Base-by-base conservation (phyloP, 2,329 filamentous ascomycete genomes). In the Colletotrichum nymphaeae region DNA sequence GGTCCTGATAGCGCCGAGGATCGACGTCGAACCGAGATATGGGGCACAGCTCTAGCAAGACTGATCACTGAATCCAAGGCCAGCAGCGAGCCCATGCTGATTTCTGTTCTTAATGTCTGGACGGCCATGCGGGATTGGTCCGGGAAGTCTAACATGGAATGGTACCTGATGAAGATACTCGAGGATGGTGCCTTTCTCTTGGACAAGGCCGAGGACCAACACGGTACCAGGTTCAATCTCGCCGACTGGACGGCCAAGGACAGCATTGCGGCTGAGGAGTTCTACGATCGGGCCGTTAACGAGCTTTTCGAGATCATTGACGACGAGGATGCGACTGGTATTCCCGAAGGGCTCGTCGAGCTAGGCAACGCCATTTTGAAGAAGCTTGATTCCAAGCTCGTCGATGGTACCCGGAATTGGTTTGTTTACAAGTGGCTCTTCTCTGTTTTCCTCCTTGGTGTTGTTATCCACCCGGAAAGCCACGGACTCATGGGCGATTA, bases 341-440 rank as follows among this genome's bases (percentile, higher is more conserved):
- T 98, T 76, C 97, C 97, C 3, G 92, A 94, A 78, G 94, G 94
- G 69, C 92, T 97, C 24, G 85, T 98, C 79, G 93, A 95, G 79
- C 90, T 99, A 76, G 94, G 94, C 76, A 94, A 93, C 81, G 94
- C 95, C 75, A 94, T 98, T 73, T 85, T 98, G 57, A 88, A 89
- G 72, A 95, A 95, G 78, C 86, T 98, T 73, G 92, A 94, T 76
- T 88, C 88, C 76, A 92, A 93, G 76, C 90, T 90, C 76, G 91
- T 94, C 74, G 92, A 93, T 76, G 91, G 90, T 76, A 95, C 95
- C 52, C 91, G 95, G 75, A 92, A 92, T 77, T 97, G 95, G 86
- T 89, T 98, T 76, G 92, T 98, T 75, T 94, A 93, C 78, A 93
- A 95, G 80, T 99, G 96, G 92, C 92, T 98, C 75, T 98, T 98